Evolutionary conservation across 495 filamentous ascomycete species (phyloP).

Genomic region (Barbatosphaeria neglecta): DNA sequence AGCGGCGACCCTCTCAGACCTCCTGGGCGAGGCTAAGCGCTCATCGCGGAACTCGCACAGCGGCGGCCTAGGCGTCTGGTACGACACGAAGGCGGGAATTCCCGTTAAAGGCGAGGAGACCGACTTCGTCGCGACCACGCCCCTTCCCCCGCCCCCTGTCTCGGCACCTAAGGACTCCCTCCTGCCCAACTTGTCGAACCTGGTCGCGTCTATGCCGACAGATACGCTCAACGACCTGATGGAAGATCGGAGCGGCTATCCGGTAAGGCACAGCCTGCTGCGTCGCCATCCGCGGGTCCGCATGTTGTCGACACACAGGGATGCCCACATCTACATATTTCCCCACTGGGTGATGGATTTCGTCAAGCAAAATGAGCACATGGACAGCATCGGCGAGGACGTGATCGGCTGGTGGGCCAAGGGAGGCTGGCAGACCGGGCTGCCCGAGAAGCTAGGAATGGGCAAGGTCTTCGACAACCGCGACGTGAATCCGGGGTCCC

Average conservation of each 20-base stretch:
- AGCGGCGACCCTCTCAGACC: conserved; percentile 49
- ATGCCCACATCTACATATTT: conserved; percentile 88
- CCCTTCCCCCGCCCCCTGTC: conserved; percentile 44
- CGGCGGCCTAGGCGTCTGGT: conserved; percentile 80
- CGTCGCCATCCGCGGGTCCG: conserved; percentile 59
- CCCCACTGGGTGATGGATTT: conserved; percentile 86
- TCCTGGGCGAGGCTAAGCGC: conserved; percentile 16
- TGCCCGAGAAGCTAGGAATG: conserved; percentile 66
- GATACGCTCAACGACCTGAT: conserved; percentile 73
- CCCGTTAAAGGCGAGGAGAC: conserved; percentile 81
- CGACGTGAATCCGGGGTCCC: conserved; percentile 13
- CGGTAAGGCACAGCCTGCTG: conserved; percentile 60
- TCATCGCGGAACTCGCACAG: conserved; percentile 33
- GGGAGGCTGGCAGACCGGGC: conserved; percentile 72
- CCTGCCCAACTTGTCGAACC: conserved; percentile 46
- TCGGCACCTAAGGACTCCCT: conserved; percentile 49
- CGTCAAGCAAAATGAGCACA: conserved; percentile 58
- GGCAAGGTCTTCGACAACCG: conserved; percentile 45
- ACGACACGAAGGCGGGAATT: conserved; percentile 65
- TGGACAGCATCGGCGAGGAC: conserved; percentile 85
- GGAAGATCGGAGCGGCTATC: conserved; percentile 57
- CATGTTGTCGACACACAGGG: conserved; percentile 67
- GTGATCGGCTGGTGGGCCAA: conserved; percentile 94
- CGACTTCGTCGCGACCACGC: conserved; percentile 71
- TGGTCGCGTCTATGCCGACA: conserved; percentile 69